phyloP scores from a whole-genome alignment of 805 yeast genomes.

The Candida insectorum region DNA sequence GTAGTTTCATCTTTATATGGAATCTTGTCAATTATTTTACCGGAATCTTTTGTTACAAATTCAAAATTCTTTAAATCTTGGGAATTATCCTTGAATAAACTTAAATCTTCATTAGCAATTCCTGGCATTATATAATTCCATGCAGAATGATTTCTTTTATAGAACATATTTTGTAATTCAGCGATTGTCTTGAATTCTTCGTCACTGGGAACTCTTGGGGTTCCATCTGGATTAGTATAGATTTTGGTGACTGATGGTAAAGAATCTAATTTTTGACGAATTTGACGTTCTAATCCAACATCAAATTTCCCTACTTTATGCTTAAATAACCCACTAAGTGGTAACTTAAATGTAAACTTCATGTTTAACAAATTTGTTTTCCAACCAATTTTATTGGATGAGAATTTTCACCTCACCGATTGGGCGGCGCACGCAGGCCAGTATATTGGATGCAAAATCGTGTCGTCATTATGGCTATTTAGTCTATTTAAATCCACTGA shows the following conservation, averaged over 20 bases:
- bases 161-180: slow-evolving; percentile 59
- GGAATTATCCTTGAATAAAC: slow-evolving; percentile 57
- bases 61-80: slow-evolving; percentile 57
- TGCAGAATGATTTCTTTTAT: slow-evolving; percentile 52
- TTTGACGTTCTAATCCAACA: slow-evolving; percentile 54
- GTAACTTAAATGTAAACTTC: slow-evolving; percentile 42
- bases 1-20: slow-evolving; percentile 78
- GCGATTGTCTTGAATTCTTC: slow-evolving; percentile 70
- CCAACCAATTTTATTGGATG: slow-evolving; percentile 12
- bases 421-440: slow-evolving; percentile 5
- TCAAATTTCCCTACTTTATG: slow-evolving; percentile 40
- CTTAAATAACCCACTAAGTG: slow-evolving; percentile 36
- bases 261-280: slow-evolving; percentile 57
- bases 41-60: slow-evolving; percentile 45
- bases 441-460: slow-evolving; percentile 1
- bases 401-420: slow-evolving; percentile 5
- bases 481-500: slow-evolving; percentile 40
- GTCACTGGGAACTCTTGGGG: slow-evolving; percentile 67
- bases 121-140: slow-evolving; percentile 45
- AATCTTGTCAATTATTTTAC: slow-evolving; percentile 73
- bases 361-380: slow-evolving; percentile 16
- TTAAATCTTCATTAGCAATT: slow-evolving; percentile 52
- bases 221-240: slow-evolving; percentile 73
- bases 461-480: slow-evolving; percentile 1
- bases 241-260: slow-evolving; percentile 64